phyloP scores from a whole-genome alignment of 345 rosid species.

The Ceriops tagal region DNA sequence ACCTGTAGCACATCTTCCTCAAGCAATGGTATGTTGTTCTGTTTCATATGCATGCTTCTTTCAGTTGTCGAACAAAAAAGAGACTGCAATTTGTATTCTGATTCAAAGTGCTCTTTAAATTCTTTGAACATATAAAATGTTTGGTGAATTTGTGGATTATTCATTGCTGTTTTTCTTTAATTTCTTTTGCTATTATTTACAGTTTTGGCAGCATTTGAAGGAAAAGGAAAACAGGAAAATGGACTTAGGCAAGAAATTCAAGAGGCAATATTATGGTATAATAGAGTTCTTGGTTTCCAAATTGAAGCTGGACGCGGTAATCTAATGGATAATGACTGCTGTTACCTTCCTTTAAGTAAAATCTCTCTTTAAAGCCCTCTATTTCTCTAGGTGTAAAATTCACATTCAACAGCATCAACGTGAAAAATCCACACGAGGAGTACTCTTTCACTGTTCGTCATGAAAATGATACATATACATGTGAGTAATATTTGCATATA shows the following conservation, averaged over 20 bases:
- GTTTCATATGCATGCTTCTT: too few species aligned
- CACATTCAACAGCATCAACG: slow-evolving; percentile 55
- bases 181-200: slow-evolving; percentile 8
- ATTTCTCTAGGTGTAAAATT: slow-evolving; percentile 72
- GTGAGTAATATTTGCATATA: slow-evolving; percentile 38
- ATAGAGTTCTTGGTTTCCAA: slow-evolving; percentile 64
- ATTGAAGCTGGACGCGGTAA: slow-evolving; percentile 88
- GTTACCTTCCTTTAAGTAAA: neutral
- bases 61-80: too few species aligned
- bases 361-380: slow-evolving; percentile 13
- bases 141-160: slow-evolving; percentile 4
- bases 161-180: slow-evolving; percentile 5
- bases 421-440: slow-evolving; percentile 42
- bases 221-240: slow-evolving; percentile 37
- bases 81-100: too few species aligned
- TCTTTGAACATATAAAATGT: neutral
- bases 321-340: neutral
- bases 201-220: slow-evolving; percentile 45
- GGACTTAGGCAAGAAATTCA: slow-evolving; percentile 46
- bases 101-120: too few species aligned
- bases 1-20: too few species aligned
- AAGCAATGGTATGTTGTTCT: too few species aligned
- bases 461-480: slow-evolving; percentile 57
- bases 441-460: slow-evolving; percentile 64
- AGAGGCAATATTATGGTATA: slow-evolving; percentile 82